Conservation (phyloP, 768 basidiomycete species). For the Pisolithus marmoratus region DNA sequence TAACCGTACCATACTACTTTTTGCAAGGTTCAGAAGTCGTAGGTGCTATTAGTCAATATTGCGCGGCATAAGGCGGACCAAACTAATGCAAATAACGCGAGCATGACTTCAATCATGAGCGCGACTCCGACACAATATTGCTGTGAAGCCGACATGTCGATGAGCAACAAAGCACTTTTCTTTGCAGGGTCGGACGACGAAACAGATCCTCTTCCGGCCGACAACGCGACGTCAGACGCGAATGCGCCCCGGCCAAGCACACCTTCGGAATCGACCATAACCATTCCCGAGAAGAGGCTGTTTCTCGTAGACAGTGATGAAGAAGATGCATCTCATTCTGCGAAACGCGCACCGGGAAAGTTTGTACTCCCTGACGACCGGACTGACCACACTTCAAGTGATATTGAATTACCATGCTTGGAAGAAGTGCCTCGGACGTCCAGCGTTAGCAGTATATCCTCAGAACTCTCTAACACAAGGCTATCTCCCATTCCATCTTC, state of each 20-base stretch:
- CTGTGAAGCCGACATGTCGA: not conserved
- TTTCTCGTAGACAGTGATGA: slow-evolving; percentile 43
- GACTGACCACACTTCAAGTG: not conserved
- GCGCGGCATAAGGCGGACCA: not conserved
- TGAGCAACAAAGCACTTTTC: slow-evolving; percentile 35
- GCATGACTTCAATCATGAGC: not conserved
- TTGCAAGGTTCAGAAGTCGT: too few species aligned
- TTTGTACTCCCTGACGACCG: slow-evolving; percentile 33
- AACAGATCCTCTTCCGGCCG: slow-evolving; percentile 19
- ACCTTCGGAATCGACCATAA: slow-evolving; percentile 1
- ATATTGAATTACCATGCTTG: slow-evolving; percentile 24
- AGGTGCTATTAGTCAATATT: too few species aligned
- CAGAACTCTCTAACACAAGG: slow-evolving; percentile 18
- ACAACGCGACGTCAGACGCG: slow-evolving; percentile 8
- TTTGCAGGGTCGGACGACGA: slow-evolving; percentile 57
- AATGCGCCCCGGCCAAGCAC: not conserved
- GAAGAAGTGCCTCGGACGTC: slow-evolving; percentile 34
- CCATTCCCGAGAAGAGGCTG: slow-evolving; percentile 26
- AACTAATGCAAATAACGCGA: not conserved
- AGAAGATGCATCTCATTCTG: slow-evolving; percentile 25
- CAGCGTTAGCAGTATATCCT: slow-evolving; percentile 36
- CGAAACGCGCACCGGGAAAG: not conserved
- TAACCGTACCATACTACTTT: too few species aligned
- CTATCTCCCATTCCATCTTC: slow-evolving; percentile 14
- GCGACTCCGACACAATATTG: too few species aligned